Evolutionary conservation across 441 rosid genomes (phyloP).

Genomic region (Brassica balearica): DNA sequence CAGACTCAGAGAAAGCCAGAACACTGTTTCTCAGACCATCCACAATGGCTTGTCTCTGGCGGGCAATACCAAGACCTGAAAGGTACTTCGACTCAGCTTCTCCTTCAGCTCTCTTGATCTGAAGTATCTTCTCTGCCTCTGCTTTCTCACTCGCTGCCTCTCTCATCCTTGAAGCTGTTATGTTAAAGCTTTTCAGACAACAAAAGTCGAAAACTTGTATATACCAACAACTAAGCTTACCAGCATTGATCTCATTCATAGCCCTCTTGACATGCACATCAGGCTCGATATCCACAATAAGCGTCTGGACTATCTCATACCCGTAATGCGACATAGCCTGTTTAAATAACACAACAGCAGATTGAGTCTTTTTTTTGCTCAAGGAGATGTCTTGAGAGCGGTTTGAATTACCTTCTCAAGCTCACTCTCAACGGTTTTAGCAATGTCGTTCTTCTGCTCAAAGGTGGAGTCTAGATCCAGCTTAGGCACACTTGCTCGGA

Average conservation of each 20-base stretch:
- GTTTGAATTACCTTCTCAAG: conserved; percentile 53
- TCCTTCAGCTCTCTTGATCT: conserved; percentile 64
- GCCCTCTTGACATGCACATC: conserved; percentile 60
- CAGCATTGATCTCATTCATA: conserved; percentile 69
- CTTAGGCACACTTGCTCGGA: conserved; percentile 62
- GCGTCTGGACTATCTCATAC: conserved; percentile 66
- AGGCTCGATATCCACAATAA: conserved; percentile 63
- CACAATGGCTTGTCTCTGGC: conserved; percentile 71
- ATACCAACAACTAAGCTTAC: conserved; percentile 28
- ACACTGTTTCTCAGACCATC: conserved; percentile 66
- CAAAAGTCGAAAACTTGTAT: not conserved
- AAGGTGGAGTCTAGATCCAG: conserved; percentile 57
- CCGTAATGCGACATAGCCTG: conserved; percentile 69
- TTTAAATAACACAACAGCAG: conserved; percentile 7
- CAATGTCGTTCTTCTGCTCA: conserved; percentile 61
- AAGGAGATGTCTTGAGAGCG: not conserved
- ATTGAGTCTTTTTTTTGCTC: not conserved
- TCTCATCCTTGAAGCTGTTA: conserved; percentile 62
- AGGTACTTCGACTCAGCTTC: conserved; percentile 69
- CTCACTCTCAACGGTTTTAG: conserved; percentile 58
- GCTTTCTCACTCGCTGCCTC: conserved; percentile 65
- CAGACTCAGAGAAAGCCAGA: conserved; percentile 64
- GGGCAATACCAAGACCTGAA: conserved; percentile 59
- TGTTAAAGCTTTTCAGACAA: not conserved
- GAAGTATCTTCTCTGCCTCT: conserved; percentile 65